Percentiles rank a stretch among this genome's conserved stretches.
phyloP scores from a whole-genome alignment of 768 basidiomycete species.

The Suillus weaverae region DNA sequence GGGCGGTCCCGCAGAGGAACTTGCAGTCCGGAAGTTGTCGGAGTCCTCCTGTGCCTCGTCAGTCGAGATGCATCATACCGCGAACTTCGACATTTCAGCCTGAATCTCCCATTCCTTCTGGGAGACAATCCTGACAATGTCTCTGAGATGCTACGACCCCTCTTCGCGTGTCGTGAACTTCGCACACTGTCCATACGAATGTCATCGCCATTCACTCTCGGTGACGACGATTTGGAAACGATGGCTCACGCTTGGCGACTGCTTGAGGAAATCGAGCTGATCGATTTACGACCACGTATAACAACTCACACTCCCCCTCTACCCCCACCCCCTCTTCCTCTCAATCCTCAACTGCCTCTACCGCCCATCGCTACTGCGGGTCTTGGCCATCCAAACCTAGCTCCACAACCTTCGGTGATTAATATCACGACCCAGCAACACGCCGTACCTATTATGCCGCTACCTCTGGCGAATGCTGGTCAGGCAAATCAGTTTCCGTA shows the following conservation, averaged over 20 bases:
- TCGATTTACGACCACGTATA: background rate
- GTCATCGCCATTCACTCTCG: constrained; percentile 1
- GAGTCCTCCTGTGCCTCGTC: background rate
- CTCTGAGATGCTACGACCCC: background rate
- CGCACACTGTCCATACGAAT: constrained; percentile 1
- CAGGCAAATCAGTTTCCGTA: background rate
- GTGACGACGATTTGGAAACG: background rate
- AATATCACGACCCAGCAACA: background rate
- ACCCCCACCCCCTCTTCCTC: background rate
- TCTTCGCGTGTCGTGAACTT: background rate
- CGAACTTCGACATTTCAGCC: constrained; percentile 1
- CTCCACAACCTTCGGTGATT: no score
- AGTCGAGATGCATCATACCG: background rate
- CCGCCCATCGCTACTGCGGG: background rate
- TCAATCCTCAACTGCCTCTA: no score
- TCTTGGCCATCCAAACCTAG: background rate
- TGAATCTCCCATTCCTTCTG: background rate
- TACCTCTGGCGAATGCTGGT: background rate
- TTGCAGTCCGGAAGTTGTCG: background rate
- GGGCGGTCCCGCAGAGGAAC: background rate
- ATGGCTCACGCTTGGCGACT: background rate
- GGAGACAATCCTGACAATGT: background rate
- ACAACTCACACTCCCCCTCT: background rate
- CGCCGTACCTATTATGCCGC: background rate
- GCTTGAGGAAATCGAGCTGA: constrained; percentile 3